Base-by-base conservation (phyloP, 257 asterid species). In the Catharanthus roseus region DNA sequence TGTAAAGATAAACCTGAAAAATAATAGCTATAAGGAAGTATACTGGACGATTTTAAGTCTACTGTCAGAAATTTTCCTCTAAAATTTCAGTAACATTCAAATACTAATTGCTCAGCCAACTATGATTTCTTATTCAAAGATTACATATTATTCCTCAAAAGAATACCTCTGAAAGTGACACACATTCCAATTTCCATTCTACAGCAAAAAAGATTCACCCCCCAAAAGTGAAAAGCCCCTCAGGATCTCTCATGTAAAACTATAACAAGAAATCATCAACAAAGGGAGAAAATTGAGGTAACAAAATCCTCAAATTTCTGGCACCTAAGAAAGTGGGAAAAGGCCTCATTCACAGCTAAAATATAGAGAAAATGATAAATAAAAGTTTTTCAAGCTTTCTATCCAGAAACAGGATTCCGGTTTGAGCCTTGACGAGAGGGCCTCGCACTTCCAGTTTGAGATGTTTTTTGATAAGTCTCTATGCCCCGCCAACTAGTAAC, bases 381-480 rank as follows among this genome's bases (percentile, higher is more conserved):
- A 38, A 8, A n/a, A 38, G 42, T 38, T 39, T 21, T 28, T 60
- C 28, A 36, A 19, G 31, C 26, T 24, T 26, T 38, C 68, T 78
- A 73, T 29, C 75, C 34, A 69, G 82, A 21, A 68, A 31, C 56
- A 15, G 21, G 67, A 36, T 53, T 41, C 68, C 68, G 72, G 63
- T 68, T 78, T 13, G 67, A 71, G 24, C 75, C 82, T 68, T 63
- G 78, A 53, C 72, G 77, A 45, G 1, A 49, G 65, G 28, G 61
- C 38, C 79, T 75, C 56, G 72, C 72, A 23, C 64, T 73, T 49
- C 74, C 81, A 42, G 60, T 73, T 13, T 54, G 78, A 53, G 68
- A 78, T 38, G 73, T 75, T 28, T 78, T 65, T 55, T 74, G 72
- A 33, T 73, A 78, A 4, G 77, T 77, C 73, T 72, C 81, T 29